Percentiles rank a stretch among this genome's conserved stretches.
These are phyloP conservation scores for Stagonosporopsis cucurbitacearum DNA, from an alignment of 2,329 filamentous ascomycete genomes.

Conservation along the genomic window DNA sequence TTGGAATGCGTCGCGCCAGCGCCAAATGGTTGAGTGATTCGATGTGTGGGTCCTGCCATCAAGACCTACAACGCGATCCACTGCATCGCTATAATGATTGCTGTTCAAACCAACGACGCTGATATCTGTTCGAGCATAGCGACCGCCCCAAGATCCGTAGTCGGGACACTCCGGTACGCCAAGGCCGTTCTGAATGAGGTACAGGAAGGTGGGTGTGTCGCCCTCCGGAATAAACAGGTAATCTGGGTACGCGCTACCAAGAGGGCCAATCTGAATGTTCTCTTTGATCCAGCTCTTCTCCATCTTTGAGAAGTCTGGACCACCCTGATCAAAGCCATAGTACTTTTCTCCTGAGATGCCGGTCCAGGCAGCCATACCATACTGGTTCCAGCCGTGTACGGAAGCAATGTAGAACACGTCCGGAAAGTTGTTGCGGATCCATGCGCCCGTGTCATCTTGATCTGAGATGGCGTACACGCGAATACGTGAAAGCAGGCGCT, in stretches of 20 bases:
- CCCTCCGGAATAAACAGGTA: slow-evolving; percentile 61
- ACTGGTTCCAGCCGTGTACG: slow-evolving; percentile 64
- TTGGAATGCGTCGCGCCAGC: slow-evolving; percentile 61
- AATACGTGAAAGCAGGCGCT: slow-evolving; percentile 41
- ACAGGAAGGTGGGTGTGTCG: slow-evolving; percentile 60
- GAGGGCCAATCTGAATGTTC: slow-evolving; percentile 60
- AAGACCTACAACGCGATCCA: slow-evolving; percentile 46
- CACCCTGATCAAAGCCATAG: slow-evolving; percentile 57
- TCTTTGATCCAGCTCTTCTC: slow-evolving; percentile 60
- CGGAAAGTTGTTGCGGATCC: slow-evolving; percentile 62
- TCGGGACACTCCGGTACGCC: slow-evolving; percentile 55
- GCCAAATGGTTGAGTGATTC: slow-evolving; percentile 60
- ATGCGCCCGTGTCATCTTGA: slow-evolving; percentile 64
- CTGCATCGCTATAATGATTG: slow-evolving; percentile 49
- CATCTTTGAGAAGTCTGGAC: slow-evolving; percentile 57
- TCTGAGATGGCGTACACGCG: slow-evolving; percentile 61
- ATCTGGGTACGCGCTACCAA: slow-evolving; percentile 53
- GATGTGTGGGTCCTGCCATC: slow-evolving; percentile 46
- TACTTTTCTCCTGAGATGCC: slow-evolving; percentile 61
- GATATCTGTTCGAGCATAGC: slow-evolving; percentile 49
- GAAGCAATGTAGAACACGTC: slow-evolving; percentile 63
- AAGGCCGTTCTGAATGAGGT: slow-evolving; percentile 58
- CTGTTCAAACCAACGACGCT: slow-evolving; percentile 45
- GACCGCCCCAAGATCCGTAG: slow-evolving; percentile 59
- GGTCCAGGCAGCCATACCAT: slow-evolving; percentile 61